Base-by-base conservation (phyloP, 2,329 filamentous ascomycete species). In the Geosmithia flava region DNA sequence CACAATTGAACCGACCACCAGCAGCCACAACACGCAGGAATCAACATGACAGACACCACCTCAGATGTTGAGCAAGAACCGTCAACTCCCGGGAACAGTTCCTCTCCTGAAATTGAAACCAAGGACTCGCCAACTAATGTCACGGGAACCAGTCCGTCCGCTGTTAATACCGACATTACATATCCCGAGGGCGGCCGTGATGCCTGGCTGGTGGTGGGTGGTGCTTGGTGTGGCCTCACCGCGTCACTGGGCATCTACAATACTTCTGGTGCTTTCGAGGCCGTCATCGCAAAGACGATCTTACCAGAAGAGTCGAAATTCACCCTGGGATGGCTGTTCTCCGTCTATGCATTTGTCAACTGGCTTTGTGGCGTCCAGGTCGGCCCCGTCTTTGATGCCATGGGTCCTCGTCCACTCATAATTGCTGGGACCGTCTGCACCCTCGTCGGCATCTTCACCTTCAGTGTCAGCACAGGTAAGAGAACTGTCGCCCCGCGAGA, bases 321-420 rank as follows among this genome's bases (percentile, higher is more conserved):
- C 5, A 72, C 77, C 46, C 81, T 89, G 44, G 85, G 85, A n/a
- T 95, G 88, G 88, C 87, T 95, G 52, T 90, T 93, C 56, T 82
- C 83, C 55, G 67, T 93, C 47, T 93, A 89, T 59, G 72, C 87
- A 27, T 94, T 93, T 58, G 68, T 91, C 45, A 78, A 85, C 45
- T 91, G 93, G 62, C 87, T 91, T 57, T 79, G 85, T 44, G 86
- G 86, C 30, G 77, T 91, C n/a, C 83, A 89, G 57, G 80, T 88
- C 46, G 87, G 87, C 2, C 83, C 84, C 0, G 64, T 87, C 19
- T 87, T 88, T 54, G 85, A 89, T 57, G 71, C 76, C 20, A 72
- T 81, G 50, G 82, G 83, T 0, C 81, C 83, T 0, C 68, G 72
- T 29, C 58, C 72, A 46, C 66, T 87, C 3, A 65, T 87, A 3